phyloP scores from a whole-genome alignment of 1,284 basidiomycete genomes.

The Moesziomyces antarcticus region DNA sequence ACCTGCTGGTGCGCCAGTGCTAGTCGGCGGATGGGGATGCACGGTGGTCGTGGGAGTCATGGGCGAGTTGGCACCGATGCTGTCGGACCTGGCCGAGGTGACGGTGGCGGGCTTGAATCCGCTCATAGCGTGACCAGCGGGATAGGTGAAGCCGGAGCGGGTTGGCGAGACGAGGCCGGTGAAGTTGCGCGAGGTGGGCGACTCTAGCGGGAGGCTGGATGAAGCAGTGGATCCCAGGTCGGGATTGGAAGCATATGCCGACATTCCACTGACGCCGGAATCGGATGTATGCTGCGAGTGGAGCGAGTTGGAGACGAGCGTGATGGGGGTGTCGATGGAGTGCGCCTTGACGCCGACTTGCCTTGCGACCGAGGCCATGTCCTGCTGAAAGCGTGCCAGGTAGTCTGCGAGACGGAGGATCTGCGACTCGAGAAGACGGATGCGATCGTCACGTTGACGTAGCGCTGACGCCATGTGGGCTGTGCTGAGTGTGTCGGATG shows the following conservation, averaged over 20 bases:
- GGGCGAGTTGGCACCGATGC: constrained; percentile 23
- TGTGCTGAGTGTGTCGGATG: constrained; percentile 14
- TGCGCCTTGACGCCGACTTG: constrained; percentile 52
- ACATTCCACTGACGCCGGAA: constrained; percentile 24
- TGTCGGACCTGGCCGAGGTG: constrained; percentile 15
- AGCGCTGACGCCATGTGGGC: constrained; percentile 35
- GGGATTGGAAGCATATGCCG: constrained; percentile 26
- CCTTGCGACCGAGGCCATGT: constrained; percentile 50
- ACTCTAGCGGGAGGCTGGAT: constrained; percentile 37
- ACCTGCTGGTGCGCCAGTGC: constrained; percentile 7
- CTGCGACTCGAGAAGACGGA: constrained; percentile 61
- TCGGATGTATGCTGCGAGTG: constrained; percentile 34
- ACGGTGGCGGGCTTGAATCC: constrained; percentile 46
- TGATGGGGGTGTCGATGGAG: constrained; percentile 44
- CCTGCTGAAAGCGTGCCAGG: constrained; percentile 57
- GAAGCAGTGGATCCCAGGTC: constrained; percentile 28
- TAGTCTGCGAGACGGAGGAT: constrained; percentile 56
- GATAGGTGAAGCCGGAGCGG: constrained; percentile 35
- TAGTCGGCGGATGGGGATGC: constrained; percentile 12
- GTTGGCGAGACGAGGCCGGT: constrained; percentile 42
- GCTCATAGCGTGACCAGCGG: constrained; percentile 30
- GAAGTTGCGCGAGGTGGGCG: constrained; percentile 41
- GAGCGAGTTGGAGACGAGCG: constrained; percentile 39
- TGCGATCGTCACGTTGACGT: constrained; percentile 61
- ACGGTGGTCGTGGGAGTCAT: constrained; percentile 35